phyloP scores from a whole-genome alignment of 2,329 filamentous ascomycete genomes.

The Coleophoma cylindrospora region DNA sequence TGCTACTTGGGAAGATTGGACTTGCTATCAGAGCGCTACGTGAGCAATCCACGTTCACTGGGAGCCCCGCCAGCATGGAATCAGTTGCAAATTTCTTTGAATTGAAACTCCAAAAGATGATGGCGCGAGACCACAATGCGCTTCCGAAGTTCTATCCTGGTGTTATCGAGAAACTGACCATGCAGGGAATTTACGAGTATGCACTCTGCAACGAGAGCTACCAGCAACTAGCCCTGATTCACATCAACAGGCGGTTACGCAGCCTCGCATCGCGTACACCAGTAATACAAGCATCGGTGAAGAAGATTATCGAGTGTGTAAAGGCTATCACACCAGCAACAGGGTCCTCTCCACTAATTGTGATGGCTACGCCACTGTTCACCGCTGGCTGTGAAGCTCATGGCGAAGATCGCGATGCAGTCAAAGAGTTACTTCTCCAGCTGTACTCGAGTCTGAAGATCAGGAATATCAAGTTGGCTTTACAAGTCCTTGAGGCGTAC shows the following conservation, averaged over 20 bases:
- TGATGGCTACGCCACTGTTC: slow-evolving; percentile 36
- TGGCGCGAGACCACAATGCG: slow-evolving; percentile 22
- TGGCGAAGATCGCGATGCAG: slow-evolving; percentile 28
- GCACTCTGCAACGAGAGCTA: slow-evolving; percentile 35
- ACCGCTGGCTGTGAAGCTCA: slow-evolving; percentile 35
- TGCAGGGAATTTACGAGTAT: slow-evolving; percentile 26
- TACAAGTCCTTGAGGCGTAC: slow-evolving; percentile 33
- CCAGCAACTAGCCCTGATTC: slow-evolving; percentile 35
- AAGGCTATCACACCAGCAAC: slow-evolving; percentile 30
- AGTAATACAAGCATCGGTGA: slow-evolving; percentile 9
- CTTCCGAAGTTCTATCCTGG: slow-evolving; percentile 25
- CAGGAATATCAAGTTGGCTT: slow-evolving; percentile 33
- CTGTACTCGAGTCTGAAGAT: slow-evolving; percentile 33
- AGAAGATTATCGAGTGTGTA: slow-evolving; percentile 32
- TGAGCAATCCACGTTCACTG: slow-evolving; percentile 8
- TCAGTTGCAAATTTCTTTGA: slow-evolving; percentile 28
- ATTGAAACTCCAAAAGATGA: slow-evolving; percentile 26
- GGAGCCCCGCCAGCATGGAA: slow-evolving; percentile 11
- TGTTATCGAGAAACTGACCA: slow-evolving; percentile 7
- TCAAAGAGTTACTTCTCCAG: slow-evolving; percentile 26
- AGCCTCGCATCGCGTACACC: slow-evolving; percentile 16
- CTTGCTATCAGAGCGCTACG: slow-evolving; percentile 28
- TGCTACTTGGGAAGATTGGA: slow-evolving; percentile 33
- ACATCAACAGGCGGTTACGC: slow-evolving; percentile 32
- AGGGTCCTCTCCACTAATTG: slow-evolving; percentile 33